A percentile compares a stretch with the other conserved stretches of the same genome.
Conservation (phyloP, 176 grass and related monocot genomes). For the Urochloa ruziziensis region DNA sequence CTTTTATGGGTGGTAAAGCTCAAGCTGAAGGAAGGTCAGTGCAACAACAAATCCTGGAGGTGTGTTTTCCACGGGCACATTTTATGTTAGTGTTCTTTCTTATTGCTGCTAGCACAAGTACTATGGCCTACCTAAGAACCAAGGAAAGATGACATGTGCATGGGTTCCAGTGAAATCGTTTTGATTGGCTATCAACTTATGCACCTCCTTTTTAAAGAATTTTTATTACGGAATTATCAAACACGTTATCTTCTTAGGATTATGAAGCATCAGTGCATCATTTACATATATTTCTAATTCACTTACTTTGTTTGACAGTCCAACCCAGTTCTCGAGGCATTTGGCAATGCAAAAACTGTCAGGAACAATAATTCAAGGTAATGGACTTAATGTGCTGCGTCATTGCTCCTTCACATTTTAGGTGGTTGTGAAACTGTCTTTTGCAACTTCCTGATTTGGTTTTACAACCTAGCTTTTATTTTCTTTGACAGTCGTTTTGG, state of each 20-base stretch:
- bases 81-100: neutral
- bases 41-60: slow-evolving; percentile 88
- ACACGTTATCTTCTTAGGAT: neutral
- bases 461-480: slow-evolving; percentile 36
- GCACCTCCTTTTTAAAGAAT: neutral
- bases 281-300: slow-evolving; percentile 32
- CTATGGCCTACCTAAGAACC: neutral
- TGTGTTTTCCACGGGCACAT: slow-evolving; percentile 23
- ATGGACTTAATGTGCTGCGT: neutral
- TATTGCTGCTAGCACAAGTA: slow-evolving; percentile 10
- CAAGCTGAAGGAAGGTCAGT: slow-evolving; percentile 73
- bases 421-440: neutral
- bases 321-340: slow-evolving; percentile 91
- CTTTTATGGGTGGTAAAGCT: slow-evolving; percentile 77
- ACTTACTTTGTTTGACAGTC: slow-evolving; percentile 58
- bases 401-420: slow-evolving; percentile 12
- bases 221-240: neutral
- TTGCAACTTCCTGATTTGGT: neutral
- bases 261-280: slow-evolving; percentile 17
- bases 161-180: slow-evolving; percentile 5
- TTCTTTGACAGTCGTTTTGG: slow-evolving; percentile 76
- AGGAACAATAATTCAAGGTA: slow-evolving; percentile 97
- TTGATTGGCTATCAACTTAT: neutral
- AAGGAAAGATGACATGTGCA: neutral
- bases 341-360: slow-evolving; percentile 94